Percentiles rank a stretch among this genome's conserved stretches.
These are phyloP conservation scores for Rubroboletus pulcherrimus DNA, from an alignment of 768 basidiomycete species.

Conservation along the genomic window DNA sequence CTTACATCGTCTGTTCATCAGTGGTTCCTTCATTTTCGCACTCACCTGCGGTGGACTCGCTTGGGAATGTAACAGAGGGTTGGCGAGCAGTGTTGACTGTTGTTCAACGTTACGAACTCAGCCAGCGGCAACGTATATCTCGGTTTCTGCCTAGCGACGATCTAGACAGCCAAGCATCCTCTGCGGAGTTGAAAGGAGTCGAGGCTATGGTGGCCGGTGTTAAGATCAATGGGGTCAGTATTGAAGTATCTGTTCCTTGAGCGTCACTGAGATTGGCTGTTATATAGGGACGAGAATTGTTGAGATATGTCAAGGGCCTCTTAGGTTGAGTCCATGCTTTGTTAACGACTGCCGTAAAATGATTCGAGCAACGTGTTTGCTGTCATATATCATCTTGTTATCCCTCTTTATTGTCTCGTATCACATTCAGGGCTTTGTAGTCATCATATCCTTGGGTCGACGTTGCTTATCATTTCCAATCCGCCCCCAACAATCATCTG, in stretches of 20 bases:
- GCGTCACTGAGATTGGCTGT: constrained; percentile 3
- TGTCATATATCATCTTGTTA: not conserved
- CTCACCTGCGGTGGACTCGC: constrained; percentile 19
- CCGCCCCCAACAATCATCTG: not conserved
- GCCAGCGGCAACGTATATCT: constrained; percentile 46
- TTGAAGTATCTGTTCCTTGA: constrained; percentile 2
- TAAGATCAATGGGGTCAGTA: constrained; percentile 68
- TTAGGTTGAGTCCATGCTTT: constrained; percentile 43
- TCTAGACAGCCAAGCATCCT: constrained; percentile 32
- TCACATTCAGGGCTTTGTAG: not conserved
- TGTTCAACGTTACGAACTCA: constrained; percentile 61
- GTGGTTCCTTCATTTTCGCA: constrained; percentile 53
- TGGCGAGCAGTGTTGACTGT: constrained; percentile 78
- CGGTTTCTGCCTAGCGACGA: constrained; percentile 26
- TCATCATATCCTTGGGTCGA: not conserved
- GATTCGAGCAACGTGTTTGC: not conserved
- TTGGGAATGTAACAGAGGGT: constrained; percentile 50
- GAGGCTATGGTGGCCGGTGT: constrained; percentile 76
- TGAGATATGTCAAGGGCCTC: constrained; percentile 68
- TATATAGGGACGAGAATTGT: constrained; percentile 60
- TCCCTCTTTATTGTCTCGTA: not conserved
- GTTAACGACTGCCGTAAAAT: not conserved
- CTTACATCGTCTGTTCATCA: constrained; percentile 75
- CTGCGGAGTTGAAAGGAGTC: constrained; percentile 44
- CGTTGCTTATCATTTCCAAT: not conserved